Evolutionary conservation across 192 early-diverging fungal genomes (phyloP).

Genomic region (Podila clonocystis): DNA sequence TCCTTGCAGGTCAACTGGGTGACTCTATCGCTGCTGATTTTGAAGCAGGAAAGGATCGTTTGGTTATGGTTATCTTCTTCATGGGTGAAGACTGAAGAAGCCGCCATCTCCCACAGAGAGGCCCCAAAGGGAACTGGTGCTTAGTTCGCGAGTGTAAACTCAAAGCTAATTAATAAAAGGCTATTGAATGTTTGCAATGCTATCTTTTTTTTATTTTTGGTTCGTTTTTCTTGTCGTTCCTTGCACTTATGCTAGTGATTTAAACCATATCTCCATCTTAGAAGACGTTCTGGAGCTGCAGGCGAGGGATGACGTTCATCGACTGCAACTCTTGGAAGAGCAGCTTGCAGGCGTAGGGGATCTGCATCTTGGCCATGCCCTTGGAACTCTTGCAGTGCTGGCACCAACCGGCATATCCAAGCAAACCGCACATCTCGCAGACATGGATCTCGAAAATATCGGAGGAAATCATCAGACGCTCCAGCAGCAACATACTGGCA

Average conservation of each 20-base stretch:
- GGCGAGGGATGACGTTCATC: constrained; percentile 91
- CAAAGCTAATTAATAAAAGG: no score
- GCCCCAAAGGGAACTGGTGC: no score
- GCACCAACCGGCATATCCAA: constrained; percentile 93
- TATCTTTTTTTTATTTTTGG: not conserved
- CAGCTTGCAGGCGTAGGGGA: constrained; percentile 97
- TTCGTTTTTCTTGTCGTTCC: no score
- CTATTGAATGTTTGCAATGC: no score
- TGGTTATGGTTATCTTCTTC: no score
- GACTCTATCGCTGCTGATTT: no score
- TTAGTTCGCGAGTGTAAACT: no score
- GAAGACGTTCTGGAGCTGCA: constrained; percentile 56
- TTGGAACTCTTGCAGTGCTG: constrained; percentile 89
- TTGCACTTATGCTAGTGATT: not conserved
- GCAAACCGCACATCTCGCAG: constrained; percentile 89
- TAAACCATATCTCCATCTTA: not conserved
- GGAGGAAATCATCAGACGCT: constrained; percentile 91
- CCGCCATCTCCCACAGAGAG: no score
- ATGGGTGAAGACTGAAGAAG: no score
- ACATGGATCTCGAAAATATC: constrained; percentile 95
- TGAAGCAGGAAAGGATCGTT: no score
- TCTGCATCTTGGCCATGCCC: constrained; percentile 90
- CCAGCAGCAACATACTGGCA: constrained; percentile 90
- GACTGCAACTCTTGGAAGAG: constrained; percentile 97
- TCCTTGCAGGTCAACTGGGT: no score